Base-by-base conservation (phyloP, 176 grass and related monocot species). In the Phoenix roebelenii region DNA sequence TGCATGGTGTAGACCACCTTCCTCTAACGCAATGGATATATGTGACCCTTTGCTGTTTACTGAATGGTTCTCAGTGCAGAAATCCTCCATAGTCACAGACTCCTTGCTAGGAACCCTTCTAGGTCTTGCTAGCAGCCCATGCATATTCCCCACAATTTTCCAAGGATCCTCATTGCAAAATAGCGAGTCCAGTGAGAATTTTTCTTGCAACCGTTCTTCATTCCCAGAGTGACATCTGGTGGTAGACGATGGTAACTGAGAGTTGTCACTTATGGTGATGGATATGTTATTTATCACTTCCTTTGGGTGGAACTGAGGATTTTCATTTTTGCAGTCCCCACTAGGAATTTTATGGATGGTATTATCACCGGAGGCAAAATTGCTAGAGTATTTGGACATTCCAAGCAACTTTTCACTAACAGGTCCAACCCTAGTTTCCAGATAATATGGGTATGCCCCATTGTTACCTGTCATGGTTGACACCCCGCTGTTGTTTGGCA, bases 81-180 rank as follows among this genome's bases (percentile, higher is more conserved):
- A 72, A 28, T 88, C 85, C 56, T 77, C 85, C 35, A 77, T 82
- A 16, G 70, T 85, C 63, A 81, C 83, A 26, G 85, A 82, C 39
- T 98, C 88, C 66, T 78, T 85, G 67, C 77, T 85, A 53, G 94
- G 74, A 75, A 89, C 64, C 57, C 73, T 82, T 76, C 77, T 93
- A 59, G 94, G 84, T 77, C 88, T 98, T 48, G 88, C 82, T 65
- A 88, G 88, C 32, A 89, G 60, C 4, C 25, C 66, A 72, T 77
- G 72, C 28, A 53, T 59, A 83, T 77, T 81, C 29, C 53, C 50
- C 25, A 70, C 22, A 35, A 63, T 28, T 74, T 77, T 80, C 64
- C 67, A 54, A 25, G 66, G 50, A 30, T 77, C 69, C 15, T 74
- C 77, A 57, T 80, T 79, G 72, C 44, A 59, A 23, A 88, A 79